phyloP scores from a whole-genome alignment of 2,329 filamentous ascomycete genomes.

The Aspergillus sp. region DNA sequence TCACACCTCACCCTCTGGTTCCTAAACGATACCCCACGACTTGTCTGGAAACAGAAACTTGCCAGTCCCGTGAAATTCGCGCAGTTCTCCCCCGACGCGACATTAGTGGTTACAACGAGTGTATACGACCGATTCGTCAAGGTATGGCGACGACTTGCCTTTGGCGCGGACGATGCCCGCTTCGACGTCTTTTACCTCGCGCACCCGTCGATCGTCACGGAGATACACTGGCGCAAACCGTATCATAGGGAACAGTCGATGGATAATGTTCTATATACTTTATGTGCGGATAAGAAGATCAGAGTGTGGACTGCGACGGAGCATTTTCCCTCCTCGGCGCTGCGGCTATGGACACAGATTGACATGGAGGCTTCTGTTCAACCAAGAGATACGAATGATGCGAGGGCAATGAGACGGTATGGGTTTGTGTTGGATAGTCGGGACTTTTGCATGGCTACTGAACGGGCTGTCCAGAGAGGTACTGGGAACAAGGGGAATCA shows the following conservation, averaged over 20 bases:
- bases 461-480: conserved; percentile 62
- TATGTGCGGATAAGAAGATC: conserved; percentile 72
- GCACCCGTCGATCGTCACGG: conserved; percentile 76
- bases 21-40: conserved; percentile 38
- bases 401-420: conserved; percentile 49
- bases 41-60: conserved; percentile 67
- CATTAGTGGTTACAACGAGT: conserved; percentile 75
- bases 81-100: conserved; percentile 76
- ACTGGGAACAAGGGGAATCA: conserved; percentile 57
- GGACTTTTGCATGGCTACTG: conserved; percentile 70
- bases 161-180: conserved; percentile 71
- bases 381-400: conserved; percentile 40
- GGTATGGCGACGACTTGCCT: conserved; percentile 82
- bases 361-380: conserved; percentile 68
- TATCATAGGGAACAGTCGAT: conserved; percentile 68
- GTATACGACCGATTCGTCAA: conserved; percentile 77
- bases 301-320: conserved; percentile 79
- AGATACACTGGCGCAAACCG: conserved; percentile 77
- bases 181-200: conserved; percentile 88
- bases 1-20: conserved; percentile 64
- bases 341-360: conserved; percentile 74
- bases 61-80: conserved; percentile 69
- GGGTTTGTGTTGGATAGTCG: conserved; percentile 76
- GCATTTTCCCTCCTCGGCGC: conserved; percentile 60
- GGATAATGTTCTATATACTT: conserved; percentile 84